phyloP scores from a whole-genome alignment of 2,329 filamentous ascomycete genomes.

The Biscogniauxia marginata region DNA sequence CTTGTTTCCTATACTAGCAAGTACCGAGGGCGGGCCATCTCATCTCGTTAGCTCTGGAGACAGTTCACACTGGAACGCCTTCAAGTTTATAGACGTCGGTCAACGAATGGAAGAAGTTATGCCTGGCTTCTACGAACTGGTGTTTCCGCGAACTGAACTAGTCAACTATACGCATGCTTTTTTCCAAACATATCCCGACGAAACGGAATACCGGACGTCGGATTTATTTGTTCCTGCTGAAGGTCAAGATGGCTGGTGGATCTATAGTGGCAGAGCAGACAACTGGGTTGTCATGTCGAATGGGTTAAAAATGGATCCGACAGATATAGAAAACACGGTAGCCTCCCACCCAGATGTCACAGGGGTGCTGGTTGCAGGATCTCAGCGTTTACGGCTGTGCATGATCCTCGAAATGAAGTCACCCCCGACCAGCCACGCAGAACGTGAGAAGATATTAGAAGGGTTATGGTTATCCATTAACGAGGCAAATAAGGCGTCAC shows the following conservation, averaged over 20 bases:
- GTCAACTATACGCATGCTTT: not conserved
- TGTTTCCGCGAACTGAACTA: slow-evolving; percentile 10
- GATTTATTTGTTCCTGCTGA: slow-evolving; percentile 37
- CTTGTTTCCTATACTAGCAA: slow-evolving; percentile 14
- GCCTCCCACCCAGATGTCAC: slow-evolving; percentile 18
- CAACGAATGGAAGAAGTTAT: slow-evolving; percentile 18
- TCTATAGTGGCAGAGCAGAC: slow-evolving; percentile 40
- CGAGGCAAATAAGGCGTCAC: slow-evolving; percentile 7
- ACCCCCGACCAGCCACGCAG: not conserved
- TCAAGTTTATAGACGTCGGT: slow-evolving; percentile 21
- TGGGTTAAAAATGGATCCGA: slow-evolving; percentile 37
- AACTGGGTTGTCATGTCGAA: slow-evolving; percentile 42
- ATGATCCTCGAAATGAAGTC: slow-evolving; percentile 12
- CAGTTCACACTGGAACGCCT: slow-evolving; percentile 18
- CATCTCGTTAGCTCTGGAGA: slow-evolving; percentile 9
- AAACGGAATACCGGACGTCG: slow-evolving; percentile 33
- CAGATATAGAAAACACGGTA: slow-evolving; percentile 39
- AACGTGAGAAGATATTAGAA: slow-evolving; percentile 1
- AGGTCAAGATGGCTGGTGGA: slow-evolving; percentile 20
- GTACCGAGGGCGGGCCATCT: slow-evolving; percentile 15
- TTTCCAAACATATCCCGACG: slow-evolving; percentile 23
- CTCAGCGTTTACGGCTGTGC: slow-evolving; percentile 9
- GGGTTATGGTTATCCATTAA: slow-evolving; percentile 12
- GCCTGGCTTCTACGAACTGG: slow-evolving; percentile 16
- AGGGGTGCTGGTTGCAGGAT: slow-evolving; percentile 11